These are phyloP conservation scores for Cladosporium sp. DNA, from an alignment of 2,329 filamentous ascomycete species.

Conservation along the genomic window DNA sequence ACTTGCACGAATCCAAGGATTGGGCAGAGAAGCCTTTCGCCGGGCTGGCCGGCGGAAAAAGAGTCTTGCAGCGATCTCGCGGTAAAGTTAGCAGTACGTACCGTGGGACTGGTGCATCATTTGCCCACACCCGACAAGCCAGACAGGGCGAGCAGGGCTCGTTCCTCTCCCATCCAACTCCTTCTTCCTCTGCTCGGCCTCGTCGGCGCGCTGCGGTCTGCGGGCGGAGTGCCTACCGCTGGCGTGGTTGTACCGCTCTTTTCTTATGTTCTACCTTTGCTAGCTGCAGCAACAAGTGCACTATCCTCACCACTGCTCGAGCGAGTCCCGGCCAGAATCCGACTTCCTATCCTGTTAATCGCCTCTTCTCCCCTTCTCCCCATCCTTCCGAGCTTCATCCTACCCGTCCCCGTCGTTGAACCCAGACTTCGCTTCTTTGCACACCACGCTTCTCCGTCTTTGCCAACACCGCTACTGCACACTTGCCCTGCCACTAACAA, in stretches of 20 bases:
- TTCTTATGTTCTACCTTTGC: neutral
- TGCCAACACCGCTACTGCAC: constrained; percentile 7
- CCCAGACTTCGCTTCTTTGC: neutral
- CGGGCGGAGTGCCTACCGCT: neutral
- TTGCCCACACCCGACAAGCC: neutral
- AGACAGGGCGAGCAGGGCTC: neutral
- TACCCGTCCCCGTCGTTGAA: constrained; percentile 8
- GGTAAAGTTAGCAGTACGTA: neutral
- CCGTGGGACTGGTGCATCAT: constrained; percentile 5
- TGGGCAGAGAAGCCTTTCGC: neutral
- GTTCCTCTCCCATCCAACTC: neutral
- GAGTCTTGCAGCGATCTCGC: constrained; percentile 14
- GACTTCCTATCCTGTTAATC: neutral
- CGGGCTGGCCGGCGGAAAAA: constrained; percentile 3
- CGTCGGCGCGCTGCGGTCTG: neutral
- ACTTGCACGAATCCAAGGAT: neutral
- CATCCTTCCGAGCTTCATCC: constrained; percentile 14
- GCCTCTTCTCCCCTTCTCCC: neutral
- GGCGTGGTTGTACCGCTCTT: neutral
- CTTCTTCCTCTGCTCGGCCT: too few species aligned
- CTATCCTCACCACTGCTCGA: neutral
- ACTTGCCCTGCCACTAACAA: neutral
- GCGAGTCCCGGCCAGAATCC: neutral
- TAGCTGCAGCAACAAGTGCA: neutral
- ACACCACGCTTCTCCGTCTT: neutral